Evolutionary conservation across 495 filamentous ascomycete species (phyloP).

Genomic region (Xylaria bambusicola): DNA sequence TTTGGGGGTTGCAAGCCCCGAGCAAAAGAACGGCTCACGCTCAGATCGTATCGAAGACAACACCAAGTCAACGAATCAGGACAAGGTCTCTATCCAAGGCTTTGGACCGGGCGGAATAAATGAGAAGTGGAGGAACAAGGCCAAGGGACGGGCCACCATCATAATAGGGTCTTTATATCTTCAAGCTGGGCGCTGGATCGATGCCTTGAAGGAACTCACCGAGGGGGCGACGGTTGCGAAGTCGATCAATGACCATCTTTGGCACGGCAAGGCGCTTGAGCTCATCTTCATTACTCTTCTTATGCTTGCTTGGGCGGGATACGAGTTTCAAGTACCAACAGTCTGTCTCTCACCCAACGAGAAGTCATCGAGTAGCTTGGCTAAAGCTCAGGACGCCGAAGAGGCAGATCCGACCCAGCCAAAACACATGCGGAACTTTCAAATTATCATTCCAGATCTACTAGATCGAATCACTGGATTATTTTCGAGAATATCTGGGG

Average conservation of each 20-base stretch:
- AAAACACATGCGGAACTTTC: slow-evolving; percentile 45
- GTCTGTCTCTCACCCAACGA: slow-evolving; percentile 51
- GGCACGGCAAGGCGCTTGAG: slow-evolving; percentile 95
- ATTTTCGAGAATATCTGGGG: slow-evolving; percentile 78
- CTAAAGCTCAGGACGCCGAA: slow-evolving; percentile 51
- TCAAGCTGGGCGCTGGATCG: slow-evolving; percentile 82
- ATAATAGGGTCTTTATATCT: slow-evolving; percentile 86
- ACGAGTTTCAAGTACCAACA: slow-evolving; percentile 79
- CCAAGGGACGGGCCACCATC: slow-evolving; percentile 77
- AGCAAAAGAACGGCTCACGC: slow-evolving; percentile 31
- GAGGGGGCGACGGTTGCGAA: slow-evolving; percentile 78
- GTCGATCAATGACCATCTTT: slow-evolving; percentile 84
- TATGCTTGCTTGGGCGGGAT: slow-evolving; percentile 79
- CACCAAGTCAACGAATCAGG: slow-evolving; percentile 60
- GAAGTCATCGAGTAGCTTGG: slow-evolving; percentile 42
- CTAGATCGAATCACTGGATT: slow-evolving; percentile 80
- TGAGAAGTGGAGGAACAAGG: slow-evolving; percentile 79
- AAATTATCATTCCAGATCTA: slow-evolving; percentile 53
- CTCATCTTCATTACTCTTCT: slow-evolving; percentile 78
- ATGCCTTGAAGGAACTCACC: slow-evolving; percentile 82
- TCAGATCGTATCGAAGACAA: slow-evolving; percentile 36
- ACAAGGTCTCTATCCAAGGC: slow-evolving; percentile 80
- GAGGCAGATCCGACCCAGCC: slow-evolving; percentile 44
- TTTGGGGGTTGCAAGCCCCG: slow-evolving; percentile 35
- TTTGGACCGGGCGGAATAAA: slow-evolving; percentile 72